phyloP scores from a whole-genome alignment of 495 filamentous ascomycete genomes.

The Penicillium maclennaniae region DNA sequence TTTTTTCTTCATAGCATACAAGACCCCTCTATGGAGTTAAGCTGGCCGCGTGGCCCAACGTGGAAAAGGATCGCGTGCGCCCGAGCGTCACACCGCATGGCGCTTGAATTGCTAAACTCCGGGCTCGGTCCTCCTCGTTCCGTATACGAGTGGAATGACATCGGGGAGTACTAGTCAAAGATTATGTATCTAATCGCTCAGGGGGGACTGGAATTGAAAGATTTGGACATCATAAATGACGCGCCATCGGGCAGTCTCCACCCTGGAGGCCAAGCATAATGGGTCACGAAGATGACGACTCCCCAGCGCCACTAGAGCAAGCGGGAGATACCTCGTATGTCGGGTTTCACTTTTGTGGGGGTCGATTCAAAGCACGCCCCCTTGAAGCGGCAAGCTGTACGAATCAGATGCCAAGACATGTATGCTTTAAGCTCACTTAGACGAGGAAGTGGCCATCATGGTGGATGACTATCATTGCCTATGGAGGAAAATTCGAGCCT shows the following conservation, averaged over 20 bases:
- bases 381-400: conserved; percentile 4
- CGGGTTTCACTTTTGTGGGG: neutral
- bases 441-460: too few species aligned
- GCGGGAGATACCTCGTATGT: neutral
- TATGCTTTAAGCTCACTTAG: neutral
- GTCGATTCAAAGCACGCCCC: neutral
- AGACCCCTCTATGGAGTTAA: neutral
- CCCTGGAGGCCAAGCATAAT: neutral
- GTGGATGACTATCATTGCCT: too few species aligned
- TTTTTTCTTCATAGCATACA: neutral
- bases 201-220: too few species aligned
- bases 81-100: conserved; percentile 3
- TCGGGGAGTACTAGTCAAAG: too few species aligned
- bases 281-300: neutral
- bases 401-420: conserved; percentile 2
- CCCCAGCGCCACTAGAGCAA: neutral
- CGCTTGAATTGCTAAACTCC: neutral
- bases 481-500: too few species aligned
- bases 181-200: too few species aligned
- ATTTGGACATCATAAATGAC: neutral
- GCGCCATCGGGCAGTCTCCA: neutral
- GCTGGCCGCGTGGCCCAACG: conserved; percentile 16
- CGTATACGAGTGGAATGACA: neutral
- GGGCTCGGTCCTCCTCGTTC: neutral
- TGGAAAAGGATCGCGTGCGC: conserved; percentile 18